A percentile compares a stretch with the other conserved stretches of the same genome.
Evolutionary conservation across 306 rosid genomes (phyloP).

Genomic region (Vigna angularis): DNA sequence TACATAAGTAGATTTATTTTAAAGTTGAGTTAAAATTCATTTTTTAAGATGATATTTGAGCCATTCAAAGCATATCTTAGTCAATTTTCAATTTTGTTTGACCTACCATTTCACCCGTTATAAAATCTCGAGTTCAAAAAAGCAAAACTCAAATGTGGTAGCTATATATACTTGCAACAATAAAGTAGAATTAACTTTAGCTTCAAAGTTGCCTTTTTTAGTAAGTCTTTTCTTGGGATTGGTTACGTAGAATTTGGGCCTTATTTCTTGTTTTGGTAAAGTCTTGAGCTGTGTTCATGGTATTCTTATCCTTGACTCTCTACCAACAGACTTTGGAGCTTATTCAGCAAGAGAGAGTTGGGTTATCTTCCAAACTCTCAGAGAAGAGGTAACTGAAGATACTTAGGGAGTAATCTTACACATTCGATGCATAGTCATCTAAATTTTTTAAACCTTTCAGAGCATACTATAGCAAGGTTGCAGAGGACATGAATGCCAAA

Average conservation of each 20-base stretch:
- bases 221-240: conserved; percentile 13
- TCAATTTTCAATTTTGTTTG: no score
- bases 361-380: conserved; percentile 62
- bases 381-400: conserved; percentile 74
- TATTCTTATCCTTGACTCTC: conserved; percentile 44
- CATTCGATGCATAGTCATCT: conserved; percentile 37
- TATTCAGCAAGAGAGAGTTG: conserved; percentile 71
- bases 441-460: conserved; percentile 52
- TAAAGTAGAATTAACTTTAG: background rate
- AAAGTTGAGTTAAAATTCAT: no score
- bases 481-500: conserved; percentile 59
- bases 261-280: conserved; percentile 9
- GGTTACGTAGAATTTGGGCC: conserved; percentile 21
- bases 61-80: no score
- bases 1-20: no score
- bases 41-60: no score
- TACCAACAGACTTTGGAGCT: conserved; percentile 71
- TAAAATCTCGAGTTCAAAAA: no score
- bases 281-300: conserved; percentile 32
- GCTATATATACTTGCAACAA: background rate
- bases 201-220: background rate
- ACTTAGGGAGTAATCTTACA: conserved; percentile 24
- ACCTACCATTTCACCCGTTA: no score
- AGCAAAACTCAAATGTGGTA: background rate
- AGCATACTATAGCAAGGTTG: conserved; percentile 59